Evolutionary conservation across 345 rosid species (phyloP).

Genomic region (Moricandia arvensis): DNA sequence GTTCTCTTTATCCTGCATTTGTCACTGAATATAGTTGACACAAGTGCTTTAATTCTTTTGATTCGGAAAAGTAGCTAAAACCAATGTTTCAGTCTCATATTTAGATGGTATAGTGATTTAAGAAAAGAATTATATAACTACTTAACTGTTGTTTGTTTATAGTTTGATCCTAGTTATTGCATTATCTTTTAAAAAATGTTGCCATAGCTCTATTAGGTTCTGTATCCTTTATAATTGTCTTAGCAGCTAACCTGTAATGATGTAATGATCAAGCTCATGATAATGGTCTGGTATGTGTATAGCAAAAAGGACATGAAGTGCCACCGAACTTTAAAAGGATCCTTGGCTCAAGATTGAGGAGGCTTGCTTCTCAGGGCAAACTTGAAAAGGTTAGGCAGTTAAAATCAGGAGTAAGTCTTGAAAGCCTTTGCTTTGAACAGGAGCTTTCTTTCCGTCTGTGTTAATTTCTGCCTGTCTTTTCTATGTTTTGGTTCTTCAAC

Average conservation of each 20-base stretch:
- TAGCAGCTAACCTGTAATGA: neutral
- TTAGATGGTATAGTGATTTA: too few species aligned
- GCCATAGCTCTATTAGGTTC: neutral
- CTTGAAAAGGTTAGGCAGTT: slow-evolving; percentile 65
- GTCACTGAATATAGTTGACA: neutral
- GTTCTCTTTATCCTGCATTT: neutral
- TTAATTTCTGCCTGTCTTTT: slow-evolving; percentile 10
- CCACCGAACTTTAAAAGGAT: slow-evolving; percentile 63
- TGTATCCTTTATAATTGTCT: neutral
- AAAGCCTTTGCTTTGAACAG: slow-evolving; percentile 31
- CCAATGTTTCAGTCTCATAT: too few species aligned
- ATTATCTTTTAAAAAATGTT: too few species aligned
- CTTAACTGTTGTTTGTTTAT: neutral
- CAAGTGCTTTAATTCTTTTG: neutral
- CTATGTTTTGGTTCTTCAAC: slow-evolving; percentile 14
- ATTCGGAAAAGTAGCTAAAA: too few species aligned
- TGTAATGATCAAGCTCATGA: slow-evolving; percentile 14
- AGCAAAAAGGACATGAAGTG: slow-evolving; percentile 65
- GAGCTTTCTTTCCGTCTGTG: slow-evolving; percentile 13
- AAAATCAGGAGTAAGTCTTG: slow-evolving; percentile 34
- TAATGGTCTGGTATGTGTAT: slow-evolving; percentile 13
- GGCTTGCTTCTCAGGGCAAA: slow-evolving; percentile 70
- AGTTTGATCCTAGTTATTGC: slow-evolving; percentile 5
- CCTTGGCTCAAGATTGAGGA: slow-evolving; percentile 65
- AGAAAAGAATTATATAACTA: neutral